Evolutionary conservation across 208 protist species (phyloP), one percentile per base, ranked within the genome.

Genomic region (Hexamita inflata): DNA sequence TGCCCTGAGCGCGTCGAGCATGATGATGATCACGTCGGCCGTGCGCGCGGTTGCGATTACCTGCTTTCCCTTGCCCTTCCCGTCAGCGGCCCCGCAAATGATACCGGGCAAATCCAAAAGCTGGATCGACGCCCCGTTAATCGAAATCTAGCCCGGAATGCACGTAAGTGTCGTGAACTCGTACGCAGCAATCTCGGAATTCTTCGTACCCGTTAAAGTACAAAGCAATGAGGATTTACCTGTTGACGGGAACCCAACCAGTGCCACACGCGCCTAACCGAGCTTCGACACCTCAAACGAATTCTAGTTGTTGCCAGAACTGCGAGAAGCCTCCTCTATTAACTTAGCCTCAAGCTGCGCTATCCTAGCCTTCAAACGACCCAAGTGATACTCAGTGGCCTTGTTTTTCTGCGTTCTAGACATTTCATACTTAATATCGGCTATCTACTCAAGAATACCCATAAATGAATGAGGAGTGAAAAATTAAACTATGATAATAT

Each of bases 41-140:
- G 92, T 96, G 45, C 92, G 81, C 0, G 92, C 93, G 2, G 93
- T 93, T 11, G 92, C 90, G 73, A 98, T 95, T 26, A 98, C 94
- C 81, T 98, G 94, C 28, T 89, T 79, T 26, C 94, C 94, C 59
- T 93, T 86, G 19, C 95, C 95, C 61, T 92, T 93, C 13, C 93
- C 93, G 58, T 93, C 87, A 0, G 91, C 86, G 0, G 93, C 93
- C 49, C 94, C 94, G 82, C 97, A 92, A 80, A 98, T 96, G 78
- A 98, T 98, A 80, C 95, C 95, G 29, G 95, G 95, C 19, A 97
- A 78, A 84, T 98, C 95, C 28, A 98, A 83, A 80, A 98, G 88
- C 82, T 97, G 94, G 74, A 98, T 95, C 58, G 93, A 89, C 9
- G 92, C 92, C 13, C 90, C 92, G 29, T 82, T 53, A 15, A 61